phyloP scores from a whole-genome alignment of 2,329 filamentous ascomycete genomes.

The Cladosporium sphaerospermum region DNA sequence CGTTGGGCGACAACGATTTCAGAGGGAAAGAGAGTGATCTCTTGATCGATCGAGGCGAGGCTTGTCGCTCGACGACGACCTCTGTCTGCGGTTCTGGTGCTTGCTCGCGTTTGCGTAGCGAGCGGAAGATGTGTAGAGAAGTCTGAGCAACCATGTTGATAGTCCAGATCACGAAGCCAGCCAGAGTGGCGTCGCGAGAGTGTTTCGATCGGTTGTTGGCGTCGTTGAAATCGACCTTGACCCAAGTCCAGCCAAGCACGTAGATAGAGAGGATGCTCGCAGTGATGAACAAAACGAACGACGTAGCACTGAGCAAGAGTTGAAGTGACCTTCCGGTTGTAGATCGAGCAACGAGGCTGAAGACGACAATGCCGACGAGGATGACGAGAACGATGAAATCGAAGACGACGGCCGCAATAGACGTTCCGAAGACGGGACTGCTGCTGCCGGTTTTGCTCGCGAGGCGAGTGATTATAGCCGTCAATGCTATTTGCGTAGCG shows the following conservation, averaged over 20 bases:
- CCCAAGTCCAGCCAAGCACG: conserved; percentile 14
- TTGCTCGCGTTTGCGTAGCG: conserved; percentile 14
- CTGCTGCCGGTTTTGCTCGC: conserved; percentile 13
- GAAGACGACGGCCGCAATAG: conserved; percentile 18
- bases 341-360: conserved; percentile 13
- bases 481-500: conserved; percentile 15
- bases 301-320: conserved; percentile 9
- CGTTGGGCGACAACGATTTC: conserved; percentile 19
- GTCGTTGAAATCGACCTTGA: not conserved
- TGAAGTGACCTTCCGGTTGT: conserved; percentile 13
- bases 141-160: conserved; percentile 21
- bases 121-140: conserved; percentile 22
- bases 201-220: not conserved
- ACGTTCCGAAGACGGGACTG: conserved; percentile 13
- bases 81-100: not conserved
- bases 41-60: conserved; percentile 11
- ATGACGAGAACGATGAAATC: conserved; percentile 19
- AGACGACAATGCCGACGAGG: conserved; percentile 13
- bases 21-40: conserved; percentile 20
- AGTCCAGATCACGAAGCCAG: conserved; percentile 24
- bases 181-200: conserved; percentile 14
- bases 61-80: conserved; percentile 4
- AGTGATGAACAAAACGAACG: conserved; percentile 13
- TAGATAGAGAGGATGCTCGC: conserved; percentile 19
- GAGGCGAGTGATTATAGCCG: conserved; percentile 17